Evolutionary conservation across 2,329 filamentous ascomycete species (phyloP).

Genomic region (Davidsoniella australis): DNA sequence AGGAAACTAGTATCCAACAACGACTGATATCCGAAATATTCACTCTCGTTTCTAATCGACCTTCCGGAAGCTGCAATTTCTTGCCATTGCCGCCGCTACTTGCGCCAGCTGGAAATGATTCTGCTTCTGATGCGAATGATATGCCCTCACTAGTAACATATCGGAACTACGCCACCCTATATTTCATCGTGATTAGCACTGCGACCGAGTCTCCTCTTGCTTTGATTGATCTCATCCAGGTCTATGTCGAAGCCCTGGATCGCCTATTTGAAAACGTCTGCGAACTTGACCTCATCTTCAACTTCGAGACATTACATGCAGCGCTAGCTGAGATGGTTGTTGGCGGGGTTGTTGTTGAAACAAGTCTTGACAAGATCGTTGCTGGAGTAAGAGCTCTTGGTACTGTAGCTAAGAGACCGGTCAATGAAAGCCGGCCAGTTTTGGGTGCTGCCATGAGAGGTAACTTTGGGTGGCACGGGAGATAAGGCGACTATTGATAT

Average conservation of each 20-base stretch:
- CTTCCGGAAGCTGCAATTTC: slow-evolving; percentile 91
- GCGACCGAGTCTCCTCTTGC: slow-evolving; percentile 91
- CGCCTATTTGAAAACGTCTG: slow-evolving; percentile 96
- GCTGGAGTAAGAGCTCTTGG: slow-evolving; percentile 66
- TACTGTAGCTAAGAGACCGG: slow-evolving; percentile 59
- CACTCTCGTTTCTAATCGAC: slow-evolving; percentile 79
- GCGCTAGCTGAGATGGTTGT: slow-evolving; percentile 87
- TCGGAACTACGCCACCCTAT: slow-evolving; percentile 93
- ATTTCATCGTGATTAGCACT: slow-evolving; percentile 96
- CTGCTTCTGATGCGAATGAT: slow-evolving; percentile 54
- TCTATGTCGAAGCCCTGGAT: slow-evolving; percentile 92
- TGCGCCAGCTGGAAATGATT: slow-evolving; percentile 44
- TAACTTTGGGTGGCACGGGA: slow-evolving; percentile 37
- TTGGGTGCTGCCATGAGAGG: slow-evolving; percentile 37
- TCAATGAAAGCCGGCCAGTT: slow-evolving; percentile 47
- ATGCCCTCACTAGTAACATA: slow-evolving; percentile 92
- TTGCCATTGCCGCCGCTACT: slow-evolving; percentile 59
- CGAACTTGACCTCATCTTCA: slow-evolving; percentile 96
- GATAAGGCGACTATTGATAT: slow-evolving; percentile 16
- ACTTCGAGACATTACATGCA: slow-evolving; percentile 91
- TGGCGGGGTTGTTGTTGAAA: slow-evolving; percentile 87
- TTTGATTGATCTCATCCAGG: slow-evolving; percentile 90
- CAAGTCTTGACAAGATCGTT: slow-evolving; percentile 73
- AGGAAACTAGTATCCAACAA: slow-evolving; percentile 97
- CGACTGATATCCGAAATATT: slow-evolving; percentile 96